phyloP scores from a whole-genome alignment of 768 basidiomycete species.

The Boletales sp. region DNA sequence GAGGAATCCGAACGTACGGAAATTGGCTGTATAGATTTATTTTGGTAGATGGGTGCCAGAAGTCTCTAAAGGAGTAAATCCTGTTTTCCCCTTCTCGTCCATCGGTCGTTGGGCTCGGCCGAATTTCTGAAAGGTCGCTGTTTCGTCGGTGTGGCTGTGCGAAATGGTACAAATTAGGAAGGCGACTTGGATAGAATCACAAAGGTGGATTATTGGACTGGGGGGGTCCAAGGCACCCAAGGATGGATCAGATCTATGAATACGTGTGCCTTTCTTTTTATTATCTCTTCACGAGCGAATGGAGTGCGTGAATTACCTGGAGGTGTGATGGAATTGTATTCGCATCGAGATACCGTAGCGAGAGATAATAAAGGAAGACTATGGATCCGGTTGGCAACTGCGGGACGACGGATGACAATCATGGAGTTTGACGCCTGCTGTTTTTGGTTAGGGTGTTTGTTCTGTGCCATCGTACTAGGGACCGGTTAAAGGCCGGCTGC shows the following conservation, averaged over 20 bases:
- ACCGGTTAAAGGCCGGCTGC: constrained; percentile 1
- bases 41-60: constrained; percentile 6
- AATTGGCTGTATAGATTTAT: constrained; percentile 5
- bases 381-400: too few relatives aligned
- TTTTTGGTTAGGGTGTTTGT: neutral
- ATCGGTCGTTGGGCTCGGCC: too few relatives aligned
- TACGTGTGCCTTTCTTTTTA: too few relatives aligned
- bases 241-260: too few relatives aligned
- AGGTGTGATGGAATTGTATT: too few relatives aligned
- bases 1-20: neutral
- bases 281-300: too few relatives aligned
- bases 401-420: neutral
- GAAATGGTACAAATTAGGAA: neutral
- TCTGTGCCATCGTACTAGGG: neutral
- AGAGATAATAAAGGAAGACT: too few relatives aligned
- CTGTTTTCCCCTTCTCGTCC: too few relatives aligned
- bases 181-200: neutral
- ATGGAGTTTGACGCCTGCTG: neutral
- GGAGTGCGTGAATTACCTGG: too few relatives aligned
- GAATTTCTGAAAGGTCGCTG: too few relatives aligned
- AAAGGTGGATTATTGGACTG: neutral
- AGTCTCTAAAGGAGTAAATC: neutral
- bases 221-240: too few relatives aligned
- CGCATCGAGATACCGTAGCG: too few relatives aligned
- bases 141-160: neutral